phyloP scores from a whole-genome alignment of 345 rosid genomes.

The Cardiospermum halicacabum region DNA sequence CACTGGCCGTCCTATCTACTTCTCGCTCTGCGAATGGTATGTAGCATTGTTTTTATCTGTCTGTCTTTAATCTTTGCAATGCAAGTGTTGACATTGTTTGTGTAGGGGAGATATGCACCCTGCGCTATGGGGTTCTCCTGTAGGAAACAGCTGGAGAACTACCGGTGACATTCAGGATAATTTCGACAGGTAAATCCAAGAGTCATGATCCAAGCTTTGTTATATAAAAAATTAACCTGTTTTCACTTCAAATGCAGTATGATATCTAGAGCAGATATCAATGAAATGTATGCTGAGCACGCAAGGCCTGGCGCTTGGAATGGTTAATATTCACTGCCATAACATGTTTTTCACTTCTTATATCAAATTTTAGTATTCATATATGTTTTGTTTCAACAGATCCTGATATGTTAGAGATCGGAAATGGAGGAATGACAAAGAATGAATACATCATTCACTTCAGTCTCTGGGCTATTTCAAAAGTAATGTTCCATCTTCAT shows the following conservation, averaged over 20 bases:
- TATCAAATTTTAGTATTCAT: not conserved
- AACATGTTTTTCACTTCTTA: not conserved
- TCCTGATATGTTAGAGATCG: conserved; percentile 99
- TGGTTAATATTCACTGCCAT: conserved; percentile 33
- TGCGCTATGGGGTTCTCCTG: conserved; percentile 63
- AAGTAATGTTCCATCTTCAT: conserved; percentile 26
- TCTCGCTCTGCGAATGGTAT: conserved; percentile 88
- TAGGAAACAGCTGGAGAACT: conserved; percentile 96
- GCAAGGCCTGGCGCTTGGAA: conserved; percentile 98
- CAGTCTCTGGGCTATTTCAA: conserved; percentile 88
- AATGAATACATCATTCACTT: conserved; percentile 79
- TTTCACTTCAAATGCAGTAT: conserved; percentile 37
- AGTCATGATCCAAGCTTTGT: not conserved
- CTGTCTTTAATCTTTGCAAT: not conserved
- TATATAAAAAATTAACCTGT: not conserved
- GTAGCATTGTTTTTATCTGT: not conserved
- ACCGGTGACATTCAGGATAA: conserved; percentile 65
- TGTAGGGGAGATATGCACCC: conserved; percentile 87
- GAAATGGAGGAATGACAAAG: conserved; percentile 92
- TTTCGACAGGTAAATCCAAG: conserved; percentile 49
- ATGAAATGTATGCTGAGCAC: conserved; percentile 62
- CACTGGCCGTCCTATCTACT: conserved; percentile 66
- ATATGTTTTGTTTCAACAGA: conserved; percentile 32
- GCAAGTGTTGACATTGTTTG: not conserved
- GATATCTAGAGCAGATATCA: conserved; percentile 59